Conservation (phyloP, 495 filamentous ascomycete genomes). For the Bombardia bombarda region DNA sequence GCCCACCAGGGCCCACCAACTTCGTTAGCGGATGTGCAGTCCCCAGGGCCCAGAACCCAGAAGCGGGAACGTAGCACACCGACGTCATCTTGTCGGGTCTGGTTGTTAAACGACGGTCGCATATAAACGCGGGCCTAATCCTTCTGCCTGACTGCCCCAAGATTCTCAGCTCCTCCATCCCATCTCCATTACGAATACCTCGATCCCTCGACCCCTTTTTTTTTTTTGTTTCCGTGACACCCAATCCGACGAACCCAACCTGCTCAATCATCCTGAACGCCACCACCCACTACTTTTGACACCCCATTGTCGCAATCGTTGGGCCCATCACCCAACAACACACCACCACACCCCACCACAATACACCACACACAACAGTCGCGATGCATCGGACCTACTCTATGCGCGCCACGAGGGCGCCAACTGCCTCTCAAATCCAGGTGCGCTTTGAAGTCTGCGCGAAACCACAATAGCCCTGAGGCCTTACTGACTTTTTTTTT, state of each 20-base stretch:
- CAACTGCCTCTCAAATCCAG: slow-evolving; percentile 57
- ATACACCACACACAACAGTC: slow-evolving; percentile 4
- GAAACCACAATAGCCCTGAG: background rate
- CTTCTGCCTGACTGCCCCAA: no score
- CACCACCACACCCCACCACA: background rate
- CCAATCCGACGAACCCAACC: background rate
- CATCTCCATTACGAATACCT: background rate
- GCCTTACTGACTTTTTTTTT: slow-evolving; percentile 15
- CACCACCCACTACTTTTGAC: no score
- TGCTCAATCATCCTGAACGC: no score
- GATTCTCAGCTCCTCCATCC: background rate
- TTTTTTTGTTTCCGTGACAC: background rate
- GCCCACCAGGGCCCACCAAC: background rate
- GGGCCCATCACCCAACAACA: background rate
- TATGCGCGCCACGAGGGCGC: slow-evolving; percentile 92
- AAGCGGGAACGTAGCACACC: slow-evolving; percentile 11
- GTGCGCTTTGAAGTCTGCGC: slow-evolving; percentile 14
- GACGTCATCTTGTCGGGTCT: slow-evolving; percentile 17
- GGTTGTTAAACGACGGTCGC: slow-evolving; percentile 1
- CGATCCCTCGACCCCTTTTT: no score
- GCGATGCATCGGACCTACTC: slow-evolving; percentile 97
- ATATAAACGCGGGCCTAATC: background rate
- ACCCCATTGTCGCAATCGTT: background rate
- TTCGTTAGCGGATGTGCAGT: no score
- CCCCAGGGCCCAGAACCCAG: no score